Base-by-base conservation (phyloP, 108 stramenopile genomes). In the Poteriospumella lacustris region DNA sequence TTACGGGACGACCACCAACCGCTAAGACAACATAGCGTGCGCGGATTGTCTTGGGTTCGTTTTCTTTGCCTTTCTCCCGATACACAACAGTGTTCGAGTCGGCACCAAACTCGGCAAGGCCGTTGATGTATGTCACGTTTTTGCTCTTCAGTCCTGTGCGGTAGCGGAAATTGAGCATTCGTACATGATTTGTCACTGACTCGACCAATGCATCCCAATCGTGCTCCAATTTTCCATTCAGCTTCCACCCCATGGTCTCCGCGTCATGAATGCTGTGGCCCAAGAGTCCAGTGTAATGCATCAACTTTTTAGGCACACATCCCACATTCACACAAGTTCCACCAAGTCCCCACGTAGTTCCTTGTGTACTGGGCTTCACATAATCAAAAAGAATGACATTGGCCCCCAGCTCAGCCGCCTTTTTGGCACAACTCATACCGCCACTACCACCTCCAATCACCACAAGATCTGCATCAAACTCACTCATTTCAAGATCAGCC, bases 131-230 rank as follows among this genome's bases (percentile, higher is more conserved):
- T 26, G 60, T 64, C 33, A 84, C 83, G 41, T 84, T 68, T 3
- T 78, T 78, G 58, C 81, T 84, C 79, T 82, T 79, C 77, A 84
- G 82, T 1, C 81, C 83, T 28, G 68, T 77, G 15, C 83, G 73
- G 78, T 84, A 84, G 0, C 81, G 44, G 76, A 84, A 84, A 62
- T 84, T 84, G 29, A 84, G 79, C 83, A 84, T 84, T 43, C 78
- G 73, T 24, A 82, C 79, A 44, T 84, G 83, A 75, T 82, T 82
- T n/a, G 78, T 77, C 59, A 82, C 81, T 1, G 79, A 41, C 26
- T 79, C 40, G 19, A 82, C 81, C 75, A 82, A 38, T 2, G 43
- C 69, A n/a, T 72, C 81, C 83, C 83, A 84, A 70, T 82, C 75
- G 44, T 78, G 77, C 19, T 76, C 47, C 9, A 1, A 1, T 1